Evolutionary conservation across 345 rosid genomes (phyloP).

Genomic region (Barbarea vulgaris): DNA sequence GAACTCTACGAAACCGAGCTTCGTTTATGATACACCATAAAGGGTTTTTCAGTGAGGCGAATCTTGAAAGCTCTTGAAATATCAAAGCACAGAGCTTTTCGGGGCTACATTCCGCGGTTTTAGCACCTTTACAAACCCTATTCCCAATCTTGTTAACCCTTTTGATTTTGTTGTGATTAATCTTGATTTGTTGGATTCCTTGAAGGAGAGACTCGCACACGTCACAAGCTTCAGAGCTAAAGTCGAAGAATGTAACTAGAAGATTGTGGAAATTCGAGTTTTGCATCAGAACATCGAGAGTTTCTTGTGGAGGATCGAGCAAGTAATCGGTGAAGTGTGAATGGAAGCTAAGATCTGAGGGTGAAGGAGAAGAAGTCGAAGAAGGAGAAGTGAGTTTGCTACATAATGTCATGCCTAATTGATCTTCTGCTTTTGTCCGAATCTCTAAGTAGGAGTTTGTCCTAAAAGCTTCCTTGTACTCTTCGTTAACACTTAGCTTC

Average conservation of each 20-base stretch:
- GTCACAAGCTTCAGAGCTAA: conserved; percentile 56
- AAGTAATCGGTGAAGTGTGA: conserved; percentile 59
- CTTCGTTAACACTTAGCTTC: conserved; percentile 65
- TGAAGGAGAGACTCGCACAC: conserved; percentile 65
- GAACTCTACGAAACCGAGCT: conserved; percentile 41
- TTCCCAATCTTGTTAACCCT: conserved; percentile 53
- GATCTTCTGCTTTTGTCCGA: conserved; percentile 60
- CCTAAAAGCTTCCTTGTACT: conserved; percentile 82
- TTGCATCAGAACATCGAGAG: conserved; percentile 45
- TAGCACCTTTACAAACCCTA: conserved; percentile 34
- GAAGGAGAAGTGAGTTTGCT: conserved; percentile 45
- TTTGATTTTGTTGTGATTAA: conserved; percentile 52
- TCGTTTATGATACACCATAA: conserved; percentile 45
- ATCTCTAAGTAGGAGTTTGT: conserved; percentile 76
- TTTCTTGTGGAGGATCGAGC: conserved; percentile 62
- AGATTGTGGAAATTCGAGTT: conserved; percentile 48
- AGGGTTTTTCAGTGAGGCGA: conserved; percentile 58
- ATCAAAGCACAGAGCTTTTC: conserved; percentile 32
- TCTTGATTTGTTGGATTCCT: conserved; percentile 56
- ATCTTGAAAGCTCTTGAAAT: conserved; percentile 57
- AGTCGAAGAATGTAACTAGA: conserved; percentile 54
- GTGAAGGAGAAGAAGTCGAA: conserved; percentile 26
- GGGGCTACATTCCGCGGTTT: conserved; percentile 4
- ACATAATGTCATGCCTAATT: conserved; percentile 33
- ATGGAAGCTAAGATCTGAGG: conserved; percentile 40